Evolutionary conservation across 2,329 filamentous ascomycete genomes (phyloP).

Genomic region (Colletotrichum horii): DNA sequence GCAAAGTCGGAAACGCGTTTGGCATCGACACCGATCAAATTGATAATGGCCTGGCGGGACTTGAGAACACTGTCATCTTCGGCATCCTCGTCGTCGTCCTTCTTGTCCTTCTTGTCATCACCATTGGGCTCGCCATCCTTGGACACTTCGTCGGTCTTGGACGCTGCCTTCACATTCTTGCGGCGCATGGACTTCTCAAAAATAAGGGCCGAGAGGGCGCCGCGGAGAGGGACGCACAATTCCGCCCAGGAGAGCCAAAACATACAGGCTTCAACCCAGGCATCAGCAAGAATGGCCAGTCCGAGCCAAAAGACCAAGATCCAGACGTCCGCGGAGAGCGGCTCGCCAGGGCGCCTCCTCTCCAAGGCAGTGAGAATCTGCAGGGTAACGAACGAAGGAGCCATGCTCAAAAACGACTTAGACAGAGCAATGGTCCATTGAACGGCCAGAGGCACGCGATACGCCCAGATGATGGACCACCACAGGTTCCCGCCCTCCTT

Average conservation of each 20-base stretch:
- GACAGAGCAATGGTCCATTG: conserved; percentile 65
- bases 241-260: conserved; percentile 71
- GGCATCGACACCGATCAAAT: conserved; percentile 78
- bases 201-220: conserved; percentile 73
- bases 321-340: conserved; percentile 62
- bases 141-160: conserved; percentile 44
- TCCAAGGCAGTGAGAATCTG: conserved; percentile 72
- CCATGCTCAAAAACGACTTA: conserved; percentile 65
- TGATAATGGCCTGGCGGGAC: conserved; percentile 74
- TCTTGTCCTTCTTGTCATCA: conserved; percentile 35
- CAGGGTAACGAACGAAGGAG: conserved; percentile 73
- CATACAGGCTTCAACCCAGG: conserved; percentile 68
- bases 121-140: conserved; percentile 34
- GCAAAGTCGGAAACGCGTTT: conserved; percentile 72
- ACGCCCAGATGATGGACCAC: conserved; percentile 62
- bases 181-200: conserved; percentile 79
- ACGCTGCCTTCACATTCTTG: conserved; percentile 75
- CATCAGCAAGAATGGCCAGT: conserved; percentile 59
- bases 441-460: conserved; percentile 57
- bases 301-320: conserved; percentile 72
- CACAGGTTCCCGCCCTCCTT: conserved; percentile 51
- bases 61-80: conserved; percentile 38
- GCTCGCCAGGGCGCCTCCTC: conserved; percentile 46
- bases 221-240: conserved; percentile 69
- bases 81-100: conserved; percentile 60